Percentiles rank a stretch among this genome's conserved stretches.
Evolutionary conservation across 176 grass and related monocot species (phyloP).

Genomic region (Pontederia crassipes): DNA sequence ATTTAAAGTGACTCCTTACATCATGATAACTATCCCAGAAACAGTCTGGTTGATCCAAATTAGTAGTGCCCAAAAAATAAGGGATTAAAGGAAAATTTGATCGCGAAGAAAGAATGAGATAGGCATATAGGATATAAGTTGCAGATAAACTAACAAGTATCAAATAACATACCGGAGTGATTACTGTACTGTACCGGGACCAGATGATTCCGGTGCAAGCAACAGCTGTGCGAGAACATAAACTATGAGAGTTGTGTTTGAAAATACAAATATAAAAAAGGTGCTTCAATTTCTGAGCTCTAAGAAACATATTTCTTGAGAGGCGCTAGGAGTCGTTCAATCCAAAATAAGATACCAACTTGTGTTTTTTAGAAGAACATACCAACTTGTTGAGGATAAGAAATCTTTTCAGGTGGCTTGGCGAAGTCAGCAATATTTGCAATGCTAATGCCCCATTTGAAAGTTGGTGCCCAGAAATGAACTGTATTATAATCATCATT

Average conservation of each 20-base stretch:
- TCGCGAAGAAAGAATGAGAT: neutral
- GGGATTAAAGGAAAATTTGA: no score
- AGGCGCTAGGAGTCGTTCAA: neutral
- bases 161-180: conserved; percentile 13
- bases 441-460: conserved; percentile 97
- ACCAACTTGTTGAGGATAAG: conserved; percentile 91
- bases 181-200: conserved; percentile 17
- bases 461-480: conserved; percentile 92
- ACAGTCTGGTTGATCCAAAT: no score
- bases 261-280: neutral
- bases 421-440: conserved; percentile 86
- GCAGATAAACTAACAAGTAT: neutral
- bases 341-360: neutral
- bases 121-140: neutral
- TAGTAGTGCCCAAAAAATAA: no score
- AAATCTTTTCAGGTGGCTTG: conserved; percentile 85
- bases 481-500: conserved; percentile 27
- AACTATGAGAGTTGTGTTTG: neutral
- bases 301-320: neutral
- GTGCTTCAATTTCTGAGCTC: neutral
- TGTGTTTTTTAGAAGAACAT: conserved; percentile 3
- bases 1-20: no score
- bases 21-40: no score
- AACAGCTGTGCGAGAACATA: conserved; percentile 44
- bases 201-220: conserved; percentile 24